A percentile compares a stretch with the other conserved stretches of the same genome.
Evolutionary conservation across 139 green algal genomes (phyloP).

Genomic region (Mychonastes homosphaera): DNA sequence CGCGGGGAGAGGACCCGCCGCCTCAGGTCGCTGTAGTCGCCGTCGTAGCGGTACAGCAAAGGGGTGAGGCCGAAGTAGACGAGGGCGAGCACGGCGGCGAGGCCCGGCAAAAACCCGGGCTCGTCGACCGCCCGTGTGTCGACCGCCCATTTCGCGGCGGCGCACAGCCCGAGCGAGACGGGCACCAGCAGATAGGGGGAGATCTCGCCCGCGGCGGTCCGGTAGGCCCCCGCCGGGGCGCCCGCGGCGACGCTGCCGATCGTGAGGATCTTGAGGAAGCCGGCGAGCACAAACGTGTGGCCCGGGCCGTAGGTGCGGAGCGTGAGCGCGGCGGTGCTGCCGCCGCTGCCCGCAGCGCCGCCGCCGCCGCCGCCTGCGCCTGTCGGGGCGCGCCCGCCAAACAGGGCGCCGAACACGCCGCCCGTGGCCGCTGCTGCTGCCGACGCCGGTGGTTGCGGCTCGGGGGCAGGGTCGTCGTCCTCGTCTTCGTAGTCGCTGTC

Average conservation of each 20-base stretch:
- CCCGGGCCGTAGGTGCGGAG: constrained; percentile 18
- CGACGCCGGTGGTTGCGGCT: too few species aligned
- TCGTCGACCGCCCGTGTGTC: constrained; percentile 18
- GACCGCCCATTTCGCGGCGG: constrained; percentile 14
- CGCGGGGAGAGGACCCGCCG: too few species aligned
- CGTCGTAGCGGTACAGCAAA: constrained; percentile 21
- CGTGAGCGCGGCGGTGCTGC: constrained; percentile 12
- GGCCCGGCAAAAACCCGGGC: constrained; percentile 21
- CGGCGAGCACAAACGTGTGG: constrained; percentile 47
- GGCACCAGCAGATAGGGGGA: constrained; percentile 32
- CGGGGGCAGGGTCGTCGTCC: too few species aligned
- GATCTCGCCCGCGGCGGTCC: constrained; percentile 33
- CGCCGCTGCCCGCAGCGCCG: too few species aligned
- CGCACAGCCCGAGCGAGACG: constrained; percentile 22
- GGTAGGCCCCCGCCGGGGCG: constrained; percentile 23
- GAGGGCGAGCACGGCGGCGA: constrained; percentile 24
- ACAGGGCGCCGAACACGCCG: too few species aligned
- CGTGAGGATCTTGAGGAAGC: constrained; percentile 49
- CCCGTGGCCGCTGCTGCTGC: too few species aligned
- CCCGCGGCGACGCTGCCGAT: constrained; percentile 24
- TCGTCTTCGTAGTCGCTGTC: too few species aligned
- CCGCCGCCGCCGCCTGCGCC: too few species aligned
- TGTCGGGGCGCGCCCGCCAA: too few species aligned
- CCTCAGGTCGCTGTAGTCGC: too few species aligned
- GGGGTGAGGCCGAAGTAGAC: constrained; percentile 31